Conservation (phyloP, 2,329 filamentous ascomycete genomes). For the Ambrosiella xylebori region DNA sequence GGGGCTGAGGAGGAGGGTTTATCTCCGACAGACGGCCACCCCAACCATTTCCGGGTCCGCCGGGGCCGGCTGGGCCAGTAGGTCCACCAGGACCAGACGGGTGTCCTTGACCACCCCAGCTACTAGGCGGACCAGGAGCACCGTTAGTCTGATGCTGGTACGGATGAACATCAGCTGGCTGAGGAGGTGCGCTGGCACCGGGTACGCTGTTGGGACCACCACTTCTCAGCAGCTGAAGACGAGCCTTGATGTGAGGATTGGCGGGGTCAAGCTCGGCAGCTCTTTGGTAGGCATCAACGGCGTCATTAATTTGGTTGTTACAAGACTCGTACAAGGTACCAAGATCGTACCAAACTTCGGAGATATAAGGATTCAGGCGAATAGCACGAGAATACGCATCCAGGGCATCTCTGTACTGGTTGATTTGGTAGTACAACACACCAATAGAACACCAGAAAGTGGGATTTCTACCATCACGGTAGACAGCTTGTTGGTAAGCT, state of each 20-base stretch:
- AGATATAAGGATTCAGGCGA: conserved; percentile 91
- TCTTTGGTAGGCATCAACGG: conserved; percentile 84
- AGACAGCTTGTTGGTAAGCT: conserved; percentile 95
- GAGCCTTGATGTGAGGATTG: conserved; percentile 92
- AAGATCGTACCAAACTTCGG: conserved; percentile 97
- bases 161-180: conserved; percentile 89
- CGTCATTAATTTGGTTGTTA: conserved; percentile 96
- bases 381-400: conserved; percentile 97
- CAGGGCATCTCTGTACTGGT: conserved; percentile 93
- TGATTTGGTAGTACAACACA: conserved; percentile 98
- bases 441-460: conserved; percentile 99
- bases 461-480: conserved; percentile 90
- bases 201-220: conserved; percentile 57
- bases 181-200: conserved; percentile 53
- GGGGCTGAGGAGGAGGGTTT: conserved; percentile 54
- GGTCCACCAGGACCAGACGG: conserved; percentile 33
- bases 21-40: conserved; percentile 61
- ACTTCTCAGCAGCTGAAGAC: conserved; percentile 73
- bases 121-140: conserved; percentile 66
- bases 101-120: conserved; percentile 52
- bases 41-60: conserved; percentile 29
- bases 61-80: conserved; percentile 33
- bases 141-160: conserved; percentile 78
- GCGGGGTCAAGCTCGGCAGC: conserved; percentile 84
- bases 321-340: conserved; percentile 97